Conservation (phyloP, 2,329 filamentous ascomycete species). For the Sarocladium oryzae region DNA sequence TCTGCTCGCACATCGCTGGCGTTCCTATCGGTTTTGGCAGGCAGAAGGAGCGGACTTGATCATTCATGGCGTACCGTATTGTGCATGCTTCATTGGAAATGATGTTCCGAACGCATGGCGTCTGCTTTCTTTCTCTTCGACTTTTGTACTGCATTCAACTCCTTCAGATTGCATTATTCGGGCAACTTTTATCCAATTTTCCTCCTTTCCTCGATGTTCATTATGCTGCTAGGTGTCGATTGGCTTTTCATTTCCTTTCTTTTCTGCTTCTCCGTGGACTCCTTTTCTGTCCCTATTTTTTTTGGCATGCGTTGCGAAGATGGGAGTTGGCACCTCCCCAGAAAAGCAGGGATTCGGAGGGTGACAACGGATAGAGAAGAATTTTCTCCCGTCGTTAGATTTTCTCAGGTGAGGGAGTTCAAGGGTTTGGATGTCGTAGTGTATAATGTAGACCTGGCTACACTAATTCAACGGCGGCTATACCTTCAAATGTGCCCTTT, state of each 20-base stretch:
- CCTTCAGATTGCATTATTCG: background rate
- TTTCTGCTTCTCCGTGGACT: too few species aligned
- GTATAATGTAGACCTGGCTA: conserved; percentile 7
- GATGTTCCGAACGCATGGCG: background rate
- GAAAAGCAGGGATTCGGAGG: too few species aligned
- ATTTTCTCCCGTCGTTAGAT: background rate
- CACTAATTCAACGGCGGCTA: background rate
- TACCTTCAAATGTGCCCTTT: too few species aligned
- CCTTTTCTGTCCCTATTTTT: background rate
- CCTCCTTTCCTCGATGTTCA: background rate
- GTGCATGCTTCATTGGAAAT: background rate
- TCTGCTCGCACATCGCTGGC: background rate
- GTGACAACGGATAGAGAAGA: too few species aligned
- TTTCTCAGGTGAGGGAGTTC: background rate
- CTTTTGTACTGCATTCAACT: background rate
- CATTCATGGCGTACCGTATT: background rate
- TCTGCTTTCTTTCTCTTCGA: background rate
- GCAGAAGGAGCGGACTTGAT: background rate
- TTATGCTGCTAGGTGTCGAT: too few species aligned
- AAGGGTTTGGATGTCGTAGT: background rate
- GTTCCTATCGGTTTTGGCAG: background rate
- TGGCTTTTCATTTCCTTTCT: background rate
- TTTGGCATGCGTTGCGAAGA: background rate
- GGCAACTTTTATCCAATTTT: background rate
- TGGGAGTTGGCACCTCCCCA: too few species aligned